Percentiles rank a stretch among this genome's conserved stretches.
These are phyloP conservation scores for Phialophora tarda DNA, from an alignment of 2,329 filamentous ascomycete genomes.

Conservation along the genomic window DNA sequence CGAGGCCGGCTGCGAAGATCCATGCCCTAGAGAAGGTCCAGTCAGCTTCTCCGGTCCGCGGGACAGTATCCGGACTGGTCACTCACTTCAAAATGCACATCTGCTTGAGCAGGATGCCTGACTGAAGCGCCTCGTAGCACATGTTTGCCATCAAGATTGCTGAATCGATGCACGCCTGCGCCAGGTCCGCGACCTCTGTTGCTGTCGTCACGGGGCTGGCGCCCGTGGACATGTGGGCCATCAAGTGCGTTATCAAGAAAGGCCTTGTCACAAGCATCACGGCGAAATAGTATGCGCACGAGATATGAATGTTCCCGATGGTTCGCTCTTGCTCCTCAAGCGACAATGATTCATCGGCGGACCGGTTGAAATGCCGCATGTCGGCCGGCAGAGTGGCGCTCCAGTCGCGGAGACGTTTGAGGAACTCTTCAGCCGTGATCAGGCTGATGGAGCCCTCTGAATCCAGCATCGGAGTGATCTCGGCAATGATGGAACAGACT, in stretches of 20 bases:
- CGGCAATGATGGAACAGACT: slow-evolving; percentile 53
- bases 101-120: slow-evolving; percentile 56
- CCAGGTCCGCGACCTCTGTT: slow-evolving; percentile 45
- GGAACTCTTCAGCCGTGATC: slow-evolving; percentile 48
- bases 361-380: slow-evolving; percentile 41
- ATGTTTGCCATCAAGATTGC: slow-evolving; percentile 62
- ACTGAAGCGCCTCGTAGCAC: slow-evolving; percentile 56
- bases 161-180: slow-evolving; percentile 61
- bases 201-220: slow-evolving; percentile 5
- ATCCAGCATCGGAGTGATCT: slow-evolving; percentile 53
- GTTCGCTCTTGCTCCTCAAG: slow-evolving; percentile 44
- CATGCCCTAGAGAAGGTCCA: slow-evolving; percentile 50
- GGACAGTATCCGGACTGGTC: not conserved
- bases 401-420: slow-evolving; percentile 55
- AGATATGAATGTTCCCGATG: slow-evolving; percentile 60
- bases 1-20: slow-evolving; percentile 62
- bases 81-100: slow-evolving; percentile 66
- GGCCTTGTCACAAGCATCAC: slow-evolving; percentile 64
- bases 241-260: slow-evolving; percentile 59
- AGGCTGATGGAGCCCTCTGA: slow-evolving; percentile 46
- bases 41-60: not conserved
- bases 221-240: slow-evolving; percentile 35
- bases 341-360: slow-evolving; percentile 35
- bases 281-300: slow-evolving; percentile 64
- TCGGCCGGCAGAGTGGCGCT: slow-evolving; percentile 51